These are phyloP conservation scores for Aspergillus terreus DNA, from an alignment of 2,329 filamentous ascomycete genomes.

Conservation along the genomic window DNA sequence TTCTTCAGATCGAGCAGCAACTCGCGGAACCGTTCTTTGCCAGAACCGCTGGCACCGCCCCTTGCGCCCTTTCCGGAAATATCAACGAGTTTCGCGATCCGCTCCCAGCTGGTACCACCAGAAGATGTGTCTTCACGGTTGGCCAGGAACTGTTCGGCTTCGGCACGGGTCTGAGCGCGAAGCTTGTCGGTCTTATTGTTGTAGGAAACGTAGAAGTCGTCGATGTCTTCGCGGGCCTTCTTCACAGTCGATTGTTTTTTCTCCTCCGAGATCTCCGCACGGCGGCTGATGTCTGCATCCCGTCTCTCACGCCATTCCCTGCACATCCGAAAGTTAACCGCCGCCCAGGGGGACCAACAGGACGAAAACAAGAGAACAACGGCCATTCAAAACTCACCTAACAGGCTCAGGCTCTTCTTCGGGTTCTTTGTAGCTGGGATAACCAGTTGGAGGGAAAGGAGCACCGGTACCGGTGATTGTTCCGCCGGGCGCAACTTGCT, in stretches of 20 bases:
- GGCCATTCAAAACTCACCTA: slow-evolving; percentile 42
- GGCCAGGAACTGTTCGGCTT: slow-evolving; percentile 88
- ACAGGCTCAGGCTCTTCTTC: slow-evolving; percentile 88
- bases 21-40: slow-evolving; percentile 95
- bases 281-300: slow-evolving; percentile 76
- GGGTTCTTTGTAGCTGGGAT: slow-evolving; percentile 51
- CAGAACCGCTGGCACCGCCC: slow-evolving; percentile 82
- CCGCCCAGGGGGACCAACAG: not conserved
- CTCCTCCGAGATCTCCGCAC: slow-evolving; percentile 74
- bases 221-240: slow-evolving; percentile 89
- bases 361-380: not conserved
- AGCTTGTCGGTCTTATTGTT: slow-evolving; percentile 97
- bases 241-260: slow-evolving; percentile 83
- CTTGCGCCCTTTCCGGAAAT: slow-evolving; percentile 86
- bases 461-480: slow-evolving; percentile 70
- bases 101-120: slow-evolving; percentile 96
- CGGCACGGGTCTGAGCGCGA: slow-evolving; percentile 79
- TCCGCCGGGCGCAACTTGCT: slow-evolving; percentile 69
- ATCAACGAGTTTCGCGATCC: slow-evolving; percentile 96
- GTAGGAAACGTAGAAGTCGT: slow-evolving; percentile 99
- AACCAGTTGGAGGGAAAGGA: slow-evolving; percentile 53
- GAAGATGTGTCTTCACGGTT: slow-evolving; percentile 88
- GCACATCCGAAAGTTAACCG: not conserved
- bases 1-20: slow-evolving; percentile 82
- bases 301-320: slow-evolving; percentile 87